Conservation (phyloP, 139 green algal genomes). For the Tetradesmus lagerheimii region DNA sequence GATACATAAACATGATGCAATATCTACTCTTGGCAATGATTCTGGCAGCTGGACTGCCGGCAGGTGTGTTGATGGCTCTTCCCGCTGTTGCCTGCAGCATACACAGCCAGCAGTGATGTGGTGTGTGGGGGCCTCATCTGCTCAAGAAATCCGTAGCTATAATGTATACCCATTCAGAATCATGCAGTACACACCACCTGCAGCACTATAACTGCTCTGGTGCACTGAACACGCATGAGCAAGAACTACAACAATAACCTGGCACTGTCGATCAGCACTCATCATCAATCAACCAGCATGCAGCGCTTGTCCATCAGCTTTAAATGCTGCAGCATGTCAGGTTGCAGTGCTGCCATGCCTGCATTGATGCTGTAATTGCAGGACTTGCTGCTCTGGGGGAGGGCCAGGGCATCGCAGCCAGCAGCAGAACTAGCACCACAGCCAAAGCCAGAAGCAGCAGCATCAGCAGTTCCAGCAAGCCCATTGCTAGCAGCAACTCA, state of each 20-base stretch:
- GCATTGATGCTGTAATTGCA: background rate
- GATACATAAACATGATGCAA: background rate
- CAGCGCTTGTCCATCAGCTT: too few species aligned
- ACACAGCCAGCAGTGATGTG: background rate
- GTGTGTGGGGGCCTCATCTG: too few species aligned
- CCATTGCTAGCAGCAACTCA: background rate
- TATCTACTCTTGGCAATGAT: background rate
- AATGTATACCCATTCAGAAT: too few species aligned
- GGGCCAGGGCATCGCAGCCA: background rate
- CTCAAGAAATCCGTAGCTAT: too few species aligned
- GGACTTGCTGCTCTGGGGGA: background rate
- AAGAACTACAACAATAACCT: too few species aligned
- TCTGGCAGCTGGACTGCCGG: background rate
- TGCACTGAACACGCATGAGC: too few species aligned
- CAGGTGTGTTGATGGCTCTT: background rate
- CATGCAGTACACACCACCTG: too few species aligned
- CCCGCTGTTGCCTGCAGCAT: background rate
- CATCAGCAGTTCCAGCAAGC: background rate
- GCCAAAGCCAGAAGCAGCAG: background rate
- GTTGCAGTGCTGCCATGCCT: too few species aligned
- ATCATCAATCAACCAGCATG: too few species aligned
- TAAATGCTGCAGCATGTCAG: too few species aligned
- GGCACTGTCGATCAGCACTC: too few species aligned
- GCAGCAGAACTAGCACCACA: background rate
- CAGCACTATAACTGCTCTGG: too few species aligned